Percentiles rank a stretch among this genome's conserved stretches.
Evolutionary conservation across 1,284 basidiomycete genomes (phyloP).

Genomic region (Salmacisia buchloeana): DNA sequence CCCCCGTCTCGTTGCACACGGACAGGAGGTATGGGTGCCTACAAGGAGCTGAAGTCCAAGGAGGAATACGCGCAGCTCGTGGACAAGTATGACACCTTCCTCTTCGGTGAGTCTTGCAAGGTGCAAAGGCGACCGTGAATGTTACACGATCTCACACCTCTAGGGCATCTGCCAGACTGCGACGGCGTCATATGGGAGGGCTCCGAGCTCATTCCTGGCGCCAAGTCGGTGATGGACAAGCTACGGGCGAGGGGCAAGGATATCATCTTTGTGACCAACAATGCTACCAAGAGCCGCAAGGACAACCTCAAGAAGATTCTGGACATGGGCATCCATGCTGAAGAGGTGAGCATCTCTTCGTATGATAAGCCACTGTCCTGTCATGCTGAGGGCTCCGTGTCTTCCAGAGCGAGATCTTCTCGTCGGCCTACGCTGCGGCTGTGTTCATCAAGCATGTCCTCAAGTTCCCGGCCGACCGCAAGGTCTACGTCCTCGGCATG

Average conservation of each 20-base stretch:
- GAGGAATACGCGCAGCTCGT: conserved; percentile 32
- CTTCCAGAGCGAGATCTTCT: conserved; percentile 81
- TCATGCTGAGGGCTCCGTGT: background rate
- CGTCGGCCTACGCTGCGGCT: conserved; percentile 87
- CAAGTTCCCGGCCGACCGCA: conserved; percentile 81
- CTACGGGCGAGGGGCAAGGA: conserved; percentile 64
- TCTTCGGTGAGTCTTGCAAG: conserved; percentile 25
- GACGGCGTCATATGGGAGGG: conserved; percentile 83
- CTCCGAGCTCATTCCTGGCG: conserved; percentile 53
- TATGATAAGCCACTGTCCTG: background rate
- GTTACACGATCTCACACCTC: background rate
- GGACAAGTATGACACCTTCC: conserved; percentile 42
- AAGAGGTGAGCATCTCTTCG: conserved; percentile 61
- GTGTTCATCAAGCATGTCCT: conserved; percentile 85
- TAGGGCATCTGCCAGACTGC: conserved; percentile 60
- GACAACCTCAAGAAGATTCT: conserved; percentile 88
- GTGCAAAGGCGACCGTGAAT: background rate
- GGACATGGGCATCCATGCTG: conserved; percentile 74
- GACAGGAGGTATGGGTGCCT: conserved; percentile 10
- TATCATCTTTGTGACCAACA: conserved; percentile 93
- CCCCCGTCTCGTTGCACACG: background rate
- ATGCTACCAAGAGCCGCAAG: conserved; percentile 85
- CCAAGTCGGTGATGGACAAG: conserved; percentile 51
- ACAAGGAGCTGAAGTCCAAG: conserved; percentile 24
- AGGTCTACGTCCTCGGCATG: conserved; percentile 94